Percentiles rank a stretch among this genome's conserved stretches.
Conservation (phyloP, 768 basidiomycete genomes). For the Exsudoporus frostii region DNA sequence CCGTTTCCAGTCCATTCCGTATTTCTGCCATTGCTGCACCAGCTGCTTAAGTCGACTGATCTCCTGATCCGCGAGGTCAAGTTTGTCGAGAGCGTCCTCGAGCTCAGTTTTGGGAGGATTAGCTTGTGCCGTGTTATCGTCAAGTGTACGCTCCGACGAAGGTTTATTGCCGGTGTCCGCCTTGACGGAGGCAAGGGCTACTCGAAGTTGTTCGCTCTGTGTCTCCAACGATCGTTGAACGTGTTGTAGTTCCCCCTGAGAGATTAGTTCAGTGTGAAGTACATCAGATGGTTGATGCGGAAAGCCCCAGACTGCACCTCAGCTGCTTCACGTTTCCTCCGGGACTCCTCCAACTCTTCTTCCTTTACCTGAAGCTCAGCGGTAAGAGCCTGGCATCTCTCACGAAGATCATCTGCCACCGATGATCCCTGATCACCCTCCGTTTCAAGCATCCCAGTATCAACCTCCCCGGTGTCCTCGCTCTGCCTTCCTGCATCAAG, state of each 20-base stretch:
- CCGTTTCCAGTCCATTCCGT: constrained; percentile 24
- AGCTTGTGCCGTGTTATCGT: constrained; percentile 3
- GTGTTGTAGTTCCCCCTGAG: constrained; percentile 20
- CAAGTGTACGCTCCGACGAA: constrained; percentile 2
- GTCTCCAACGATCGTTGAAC: constrained; percentile 13
- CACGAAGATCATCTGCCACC: constrained; percentile 1
- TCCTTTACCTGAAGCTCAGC: constrained; percentile 20
- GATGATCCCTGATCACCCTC: constrained; percentile 10
- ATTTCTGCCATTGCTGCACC: constrained; percentile 24
- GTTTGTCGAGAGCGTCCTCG: constrained; percentile 8
- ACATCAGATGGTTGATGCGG: not conserved
- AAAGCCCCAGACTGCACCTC: constrained; percentile 19
- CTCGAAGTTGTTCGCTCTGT: constrained; percentile 19
- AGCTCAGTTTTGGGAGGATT: constrained; percentile 1
- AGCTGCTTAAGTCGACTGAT: constrained; percentile 18
- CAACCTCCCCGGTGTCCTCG: constrained; percentile 18
- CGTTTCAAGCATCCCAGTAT: not conserved
- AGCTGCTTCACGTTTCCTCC: constrained; percentile 10
- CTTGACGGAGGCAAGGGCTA: constrained; percentile 10
- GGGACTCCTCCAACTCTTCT: constrained; percentile 16
- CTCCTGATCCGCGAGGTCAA: constrained; percentile 16
- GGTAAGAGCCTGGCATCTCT: constrained; percentile 17
- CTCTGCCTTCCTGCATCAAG: constrained; percentile 10
- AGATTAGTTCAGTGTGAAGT: constrained; percentile 5
- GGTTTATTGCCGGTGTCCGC: not conserved